Conservation (phyloP, 2,329 filamentous ascomycete species). For the Aspergillus quadrilineatus region DNA sequence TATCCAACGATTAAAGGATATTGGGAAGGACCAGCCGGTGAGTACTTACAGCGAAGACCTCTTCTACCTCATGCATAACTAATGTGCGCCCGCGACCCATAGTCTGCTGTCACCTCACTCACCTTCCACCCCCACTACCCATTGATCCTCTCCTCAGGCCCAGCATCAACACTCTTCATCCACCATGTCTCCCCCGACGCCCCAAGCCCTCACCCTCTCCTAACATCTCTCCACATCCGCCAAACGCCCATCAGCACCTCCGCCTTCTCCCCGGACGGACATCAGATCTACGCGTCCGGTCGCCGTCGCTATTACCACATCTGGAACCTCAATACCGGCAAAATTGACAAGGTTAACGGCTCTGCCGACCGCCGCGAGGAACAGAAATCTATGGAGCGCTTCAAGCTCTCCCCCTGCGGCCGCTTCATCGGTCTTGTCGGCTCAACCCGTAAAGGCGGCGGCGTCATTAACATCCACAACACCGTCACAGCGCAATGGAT, state of each 20-base stretch:
- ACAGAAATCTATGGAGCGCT: conserved; percentile 86
- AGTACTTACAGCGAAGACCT: conserved; percentile 24
- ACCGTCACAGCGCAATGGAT: conserved; percentile 83
- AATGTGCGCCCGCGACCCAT: not conserved
- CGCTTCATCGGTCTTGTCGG: conserved; percentile 81
- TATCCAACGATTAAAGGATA: conserved; percentile 84
- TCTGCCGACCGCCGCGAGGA: conserved; percentile 71
- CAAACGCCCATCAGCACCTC: conserved; percentile 81
- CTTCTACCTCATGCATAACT: not conserved
- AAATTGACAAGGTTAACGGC: conserved; percentile 76
- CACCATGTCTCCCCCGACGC: conserved; percentile 81
- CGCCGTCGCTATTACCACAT: conserved; percentile 89
- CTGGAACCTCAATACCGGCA: conserved; percentile 82
- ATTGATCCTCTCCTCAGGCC: conserved; percentile 84
- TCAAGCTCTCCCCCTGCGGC: conserved; percentile 84
- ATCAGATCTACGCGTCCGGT: conserved; percentile 83
- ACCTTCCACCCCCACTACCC: conserved; percentile 88
- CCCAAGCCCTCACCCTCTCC: conserved; percentile 77
- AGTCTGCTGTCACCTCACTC: conserved; percentile 75
- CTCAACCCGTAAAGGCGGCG: conserved; percentile 78
- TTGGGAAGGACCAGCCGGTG: conserved; percentile 71
- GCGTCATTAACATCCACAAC: conserved; percentile 81
- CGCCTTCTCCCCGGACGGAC: conserved; percentile 70
- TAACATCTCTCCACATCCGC: conserved; percentile 85
- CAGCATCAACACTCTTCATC: conserved; percentile 78